phyloP scores from a whole-genome alignment of 495 filamentous ascomycete species.

The Tuber brumale region DNA sequence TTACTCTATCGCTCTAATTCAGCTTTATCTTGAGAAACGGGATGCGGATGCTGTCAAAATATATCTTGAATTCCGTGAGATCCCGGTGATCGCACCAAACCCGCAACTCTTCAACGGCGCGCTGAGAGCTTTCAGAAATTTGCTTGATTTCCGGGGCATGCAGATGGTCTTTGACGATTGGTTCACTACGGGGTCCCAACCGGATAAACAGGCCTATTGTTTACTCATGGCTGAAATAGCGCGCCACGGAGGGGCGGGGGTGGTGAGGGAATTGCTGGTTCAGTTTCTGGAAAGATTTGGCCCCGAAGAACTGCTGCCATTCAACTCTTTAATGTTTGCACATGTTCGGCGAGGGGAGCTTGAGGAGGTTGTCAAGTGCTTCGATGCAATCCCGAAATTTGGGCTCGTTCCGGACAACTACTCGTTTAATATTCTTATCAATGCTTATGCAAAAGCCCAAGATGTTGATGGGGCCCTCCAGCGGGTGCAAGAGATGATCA shows the following conservation, averaged over 20 bases:
- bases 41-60: background rate
- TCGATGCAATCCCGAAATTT: slow-evolving; percentile 52
- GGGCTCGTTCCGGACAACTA: slow-evolving; percentile 50
- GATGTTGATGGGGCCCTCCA: slow-evolving; percentile 59
- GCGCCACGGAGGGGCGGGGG: slow-evolving; percentile 50
- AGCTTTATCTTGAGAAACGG: background rate
- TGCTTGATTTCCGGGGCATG: slow-evolving; percentile 46
- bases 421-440: slow-evolving; percentile 72
- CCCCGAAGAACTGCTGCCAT: slow-evolving; percentile 19
- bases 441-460: slow-evolving; percentile 58
- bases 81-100: slow-evolving; percentile 33
- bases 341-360: slow-evolving; percentile 54
- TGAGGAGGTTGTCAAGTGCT: slow-evolving; percentile 52
- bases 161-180: slow-evolving; percentile 54
- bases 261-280: slow-evolving; percentile 49
- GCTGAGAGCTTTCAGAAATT: slow-evolving; percentile 45
- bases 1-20: background rate
- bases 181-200: slow-evolving; percentile 43
- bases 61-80: slow-evolving; percentile 38
- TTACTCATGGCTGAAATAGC: slow-evolving; percentile 52
- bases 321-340: slow-evolving; percentile 43
- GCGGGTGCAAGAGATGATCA: slow-evolving; percentile 54
- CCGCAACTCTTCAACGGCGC: slow-evolving; percentile 43
- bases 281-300: slow-evolving; percentile 48
- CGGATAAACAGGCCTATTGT: slow-evolving; percentile 47